Evolutionary conservation across 805 yeast species (phyloP).

Genomic region (Lachancea kluyveri): DNA sequence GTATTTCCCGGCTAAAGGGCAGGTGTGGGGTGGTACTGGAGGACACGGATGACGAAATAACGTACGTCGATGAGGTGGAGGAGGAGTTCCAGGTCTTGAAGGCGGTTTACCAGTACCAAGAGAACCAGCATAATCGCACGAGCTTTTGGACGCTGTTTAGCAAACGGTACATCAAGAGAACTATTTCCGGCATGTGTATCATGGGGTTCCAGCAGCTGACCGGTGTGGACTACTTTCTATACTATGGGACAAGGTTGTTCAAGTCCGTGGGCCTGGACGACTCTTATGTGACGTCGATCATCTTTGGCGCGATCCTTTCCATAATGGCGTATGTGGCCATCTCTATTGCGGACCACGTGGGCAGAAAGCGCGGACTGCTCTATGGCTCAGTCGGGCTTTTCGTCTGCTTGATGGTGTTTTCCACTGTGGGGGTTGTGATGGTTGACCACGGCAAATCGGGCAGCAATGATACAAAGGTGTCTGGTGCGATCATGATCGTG

Average conservation of each 20-base stretch:
- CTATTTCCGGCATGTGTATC: neutral
- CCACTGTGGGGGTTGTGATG: conserved; percentile 37
- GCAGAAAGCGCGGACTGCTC: conserved; percentile 36
- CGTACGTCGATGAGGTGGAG: neutral
- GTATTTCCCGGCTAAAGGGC: conserved; percentile 34
- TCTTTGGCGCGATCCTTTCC: conserved; percentile 47
- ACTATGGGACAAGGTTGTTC: conserved; percentile 55
- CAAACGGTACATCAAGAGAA: neutral
- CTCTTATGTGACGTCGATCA: conserved; percentile 48
- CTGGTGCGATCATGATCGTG: conserved; percentile 49
- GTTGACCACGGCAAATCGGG: conserved; percentile 29
- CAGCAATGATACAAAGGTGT: conserved; percentile 27
- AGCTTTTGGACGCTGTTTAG: neutral
- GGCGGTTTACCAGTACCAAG: neutral
- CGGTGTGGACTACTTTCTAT: conserved; percentile 63
- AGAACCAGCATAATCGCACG: neutral
- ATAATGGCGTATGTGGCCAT: conserved; percentile 43
- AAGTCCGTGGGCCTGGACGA: conserved; percentile 45
- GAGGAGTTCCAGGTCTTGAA: neutral
- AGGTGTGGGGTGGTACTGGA: too few species aligned
- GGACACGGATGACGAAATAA: too few species aligned
- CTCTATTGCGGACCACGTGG: conserved; percentile 43
- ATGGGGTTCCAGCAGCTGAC: conserved; percentile 39
- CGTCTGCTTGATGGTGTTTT: conserved; percentile 46
- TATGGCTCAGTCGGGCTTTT: conserved; percentile 42